A percentile compares a stretch with the other conserved stretches of the same genome.
These are phyloP conservation scores for Aegilops speltoides DNA, from an alignment of 176 grass and related monocot species.

Conservation along the genomic window DNA sequence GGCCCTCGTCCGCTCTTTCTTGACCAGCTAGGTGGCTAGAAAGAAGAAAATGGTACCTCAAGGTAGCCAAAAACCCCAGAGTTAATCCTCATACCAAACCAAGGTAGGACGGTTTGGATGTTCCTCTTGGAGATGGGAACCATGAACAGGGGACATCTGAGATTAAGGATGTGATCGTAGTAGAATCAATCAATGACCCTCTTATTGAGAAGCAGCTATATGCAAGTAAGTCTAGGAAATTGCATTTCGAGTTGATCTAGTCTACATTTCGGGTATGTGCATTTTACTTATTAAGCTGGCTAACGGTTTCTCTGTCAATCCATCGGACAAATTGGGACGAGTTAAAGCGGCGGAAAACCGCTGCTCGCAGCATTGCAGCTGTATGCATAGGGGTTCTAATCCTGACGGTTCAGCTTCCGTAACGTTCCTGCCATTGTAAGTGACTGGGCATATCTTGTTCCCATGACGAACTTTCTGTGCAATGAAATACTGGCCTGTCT, in stretches of 20 bases:
- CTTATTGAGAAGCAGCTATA: constrained; percentile 63
- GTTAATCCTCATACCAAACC: too few species aligned
- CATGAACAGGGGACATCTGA: constrained; percentile 33
- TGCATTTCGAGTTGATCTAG: neutral
- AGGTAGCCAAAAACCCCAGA: too few species aligned
- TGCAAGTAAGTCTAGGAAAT: constrained; percentile 42
- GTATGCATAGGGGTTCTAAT: constrained; percentile 66
- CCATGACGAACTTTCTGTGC: too few species aligned
- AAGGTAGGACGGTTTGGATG: too few species aligned
- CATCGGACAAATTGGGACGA: constrained; percentile 61
- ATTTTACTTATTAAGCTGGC: neutral
- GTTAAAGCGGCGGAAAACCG: constrained; percentile 52
- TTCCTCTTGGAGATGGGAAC: constrained; percentile 30
- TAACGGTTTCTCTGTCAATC: neutral
- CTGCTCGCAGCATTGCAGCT: constrained; percentile 74
- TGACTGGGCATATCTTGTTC: neutral
- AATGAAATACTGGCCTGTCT: constrained; percentile 1
- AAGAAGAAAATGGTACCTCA: too few species aligned
- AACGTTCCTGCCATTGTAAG: constrained; percentile 73
- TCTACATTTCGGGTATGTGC: constrained; percentile 6
- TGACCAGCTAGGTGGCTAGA: too few species aligned
- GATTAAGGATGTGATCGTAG: constrained; percentile 44
- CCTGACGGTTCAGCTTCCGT: constrained; percentile 73
- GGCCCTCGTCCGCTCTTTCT: too few species aligned
- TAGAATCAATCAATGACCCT: constrained; percentile 45